These are phyloP conservation scores for Backusella psychrophila DNA, from an alignment of 192 early-diverging fungal genomes.

Conservation along the genomic window DNA sequence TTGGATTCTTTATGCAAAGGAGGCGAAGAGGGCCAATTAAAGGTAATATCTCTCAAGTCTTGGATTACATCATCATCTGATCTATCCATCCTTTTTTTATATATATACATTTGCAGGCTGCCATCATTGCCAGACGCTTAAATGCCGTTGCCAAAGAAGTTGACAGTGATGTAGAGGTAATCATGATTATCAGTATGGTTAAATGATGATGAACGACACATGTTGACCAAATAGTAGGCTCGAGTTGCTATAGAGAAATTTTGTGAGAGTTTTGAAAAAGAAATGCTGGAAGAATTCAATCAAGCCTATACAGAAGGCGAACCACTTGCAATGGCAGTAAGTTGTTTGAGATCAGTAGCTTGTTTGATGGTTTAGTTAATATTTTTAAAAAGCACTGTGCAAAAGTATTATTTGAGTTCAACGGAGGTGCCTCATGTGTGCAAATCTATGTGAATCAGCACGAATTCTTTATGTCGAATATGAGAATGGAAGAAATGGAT, in stretches of 20 bases:
- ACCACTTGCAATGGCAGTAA: constrained; percentile 72
- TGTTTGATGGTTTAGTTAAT: not conserved
- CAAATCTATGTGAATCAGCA: constrained; percentile 98
- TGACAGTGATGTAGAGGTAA: constrained; percentile 62
- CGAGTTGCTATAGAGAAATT: constrained; percentile 86
- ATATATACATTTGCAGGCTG: constrained; percentile 55
- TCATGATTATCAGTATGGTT: not conserved
- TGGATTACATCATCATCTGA: not conserved
- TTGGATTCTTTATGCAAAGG: constrained; percentile 74
- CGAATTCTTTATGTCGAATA: constrained; percentile 87
- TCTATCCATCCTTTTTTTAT: not conserved
- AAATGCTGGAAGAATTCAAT: constrained; percentile 86
- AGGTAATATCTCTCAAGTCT: constrained; percentile 39
- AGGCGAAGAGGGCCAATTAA: constrained; percentile 82
- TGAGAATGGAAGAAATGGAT: constrained; percentile 62
- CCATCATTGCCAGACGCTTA: constrained; percentile 80
- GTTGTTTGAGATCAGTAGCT: not conserved
- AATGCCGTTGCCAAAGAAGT: constrained; percentile 85
- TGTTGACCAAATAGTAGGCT: constrained; percentile 55
- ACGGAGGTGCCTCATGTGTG: constrained; percentile 92
- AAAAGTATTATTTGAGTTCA: constrained; percentile 87
- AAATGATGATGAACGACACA: not conserved
- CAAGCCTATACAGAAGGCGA: constrained; percentile 78
- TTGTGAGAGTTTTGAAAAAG: constrained; percentile 90
- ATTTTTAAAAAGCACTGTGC: constrained; percentile 66